Conservation (phyloP, 805 yeast species). For the Candida saitoana region DNA sequence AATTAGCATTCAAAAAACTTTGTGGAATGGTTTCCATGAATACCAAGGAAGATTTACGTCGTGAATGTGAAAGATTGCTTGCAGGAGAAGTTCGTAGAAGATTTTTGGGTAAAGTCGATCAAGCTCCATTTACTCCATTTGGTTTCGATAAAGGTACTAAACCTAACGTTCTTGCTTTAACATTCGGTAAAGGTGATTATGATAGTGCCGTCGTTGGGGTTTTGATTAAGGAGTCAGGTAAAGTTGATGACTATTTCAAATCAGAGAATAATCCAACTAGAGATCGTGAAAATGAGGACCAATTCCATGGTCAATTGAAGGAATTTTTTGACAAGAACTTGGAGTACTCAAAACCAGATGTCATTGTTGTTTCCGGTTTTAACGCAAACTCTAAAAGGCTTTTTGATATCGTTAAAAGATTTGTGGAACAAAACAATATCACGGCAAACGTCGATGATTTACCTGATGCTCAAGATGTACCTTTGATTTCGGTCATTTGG, state of each 20-base stretch:
- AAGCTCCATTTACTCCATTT: constrained; percentile 87
- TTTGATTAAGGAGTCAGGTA: constrained; percentile 74
- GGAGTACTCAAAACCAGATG: constrained; percentile 65
- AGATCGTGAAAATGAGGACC: constrained; percentile 39
- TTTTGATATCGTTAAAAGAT: constrained; percentile 49
- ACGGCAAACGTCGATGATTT: constrained; percentile 48
- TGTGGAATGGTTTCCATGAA: constrained; percentile 65
- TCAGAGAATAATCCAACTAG: constrained; percentile 67
- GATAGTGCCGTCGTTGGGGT: constrained; percentile 85
- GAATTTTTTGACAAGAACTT: constrained; percentile 60
- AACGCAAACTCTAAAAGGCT: constrained; percentile 67
- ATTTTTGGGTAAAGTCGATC: constrained; percentile 73
- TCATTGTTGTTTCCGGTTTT: constrained; percentile 84
- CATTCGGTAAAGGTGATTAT: constrained; percentile 82
- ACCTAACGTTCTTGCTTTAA: constrained; percentile 77
- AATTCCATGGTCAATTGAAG: constrained; percentile 59
- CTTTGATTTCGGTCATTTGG: constrained; percentile 67
- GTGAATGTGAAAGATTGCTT: constrained; percentile 68
- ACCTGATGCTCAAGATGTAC: constrained; percentile 35
- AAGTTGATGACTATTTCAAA: constrained; percentile 70
- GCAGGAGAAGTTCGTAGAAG: constrained; percentile 65
- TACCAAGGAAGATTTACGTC: constrained; percentile 77
- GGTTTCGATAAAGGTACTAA: constrained; percentile 74
- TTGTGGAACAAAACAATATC: constrained; percentile 54
- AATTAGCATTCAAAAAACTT: constrained; percentile 62